These are phyloP conservation scores for Aspergillus tubingensis DNA, from an alignment of 2,329 filamentous ascomycete species.

Conservation along the genomic window DNA sequence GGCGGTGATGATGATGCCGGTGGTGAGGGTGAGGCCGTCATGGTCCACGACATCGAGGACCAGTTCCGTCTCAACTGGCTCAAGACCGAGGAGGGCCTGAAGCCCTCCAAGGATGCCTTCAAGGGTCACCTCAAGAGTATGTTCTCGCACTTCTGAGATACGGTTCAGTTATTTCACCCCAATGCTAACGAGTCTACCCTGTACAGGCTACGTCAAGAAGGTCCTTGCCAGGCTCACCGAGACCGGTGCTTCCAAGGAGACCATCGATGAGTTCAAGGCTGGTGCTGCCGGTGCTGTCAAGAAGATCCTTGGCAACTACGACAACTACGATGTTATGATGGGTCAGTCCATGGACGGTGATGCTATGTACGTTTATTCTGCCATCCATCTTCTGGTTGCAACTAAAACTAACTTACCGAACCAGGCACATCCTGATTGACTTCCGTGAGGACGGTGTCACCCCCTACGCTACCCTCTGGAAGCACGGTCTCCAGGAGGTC, in stretches of 20 bases:
- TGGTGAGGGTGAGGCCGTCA: slow-evolving; percentile 63
- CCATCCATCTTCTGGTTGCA: neutral
- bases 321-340: slow-evolving; percentile 93
- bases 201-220: slow-evolving; percentile 82
- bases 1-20: slow-evolving; percentile 70
- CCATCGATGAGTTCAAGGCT: slow-evolving; percentile 76
- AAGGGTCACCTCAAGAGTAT: slow-evolving; percentile 81
- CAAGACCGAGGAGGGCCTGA: slow-evolving; percentile 45
- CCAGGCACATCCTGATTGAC: slow-evolving; percentile 85
- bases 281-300: slow-evolving; percentile 75
- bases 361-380: slow-evolving; percentile 71
- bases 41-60: slow-evolving; percentile 91
- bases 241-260: slow-evolving; percentile 62
- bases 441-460: slow-evolving; percentile 96
- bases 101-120: slow-evolving; percentile 78
- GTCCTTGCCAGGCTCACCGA: slow-evolving; percentile 72
- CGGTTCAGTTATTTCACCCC: slow-evolving; percentile 13
- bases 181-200: neutral
- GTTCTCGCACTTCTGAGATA: slow-evolving; percentile 25
- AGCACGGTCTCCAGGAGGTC: slow-evolving; percentile 83
- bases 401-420: neutral
- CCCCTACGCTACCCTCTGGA: slow-evolving; percentile 89
- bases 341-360: slow-evolving; percentile 92
- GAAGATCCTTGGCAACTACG: slow-evolving; percentile 84
- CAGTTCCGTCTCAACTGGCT: slow-evolving; percentile 80